Conservation (phyloP, 805 yeast species). For the Ogataea chonburiensis region DNA sequence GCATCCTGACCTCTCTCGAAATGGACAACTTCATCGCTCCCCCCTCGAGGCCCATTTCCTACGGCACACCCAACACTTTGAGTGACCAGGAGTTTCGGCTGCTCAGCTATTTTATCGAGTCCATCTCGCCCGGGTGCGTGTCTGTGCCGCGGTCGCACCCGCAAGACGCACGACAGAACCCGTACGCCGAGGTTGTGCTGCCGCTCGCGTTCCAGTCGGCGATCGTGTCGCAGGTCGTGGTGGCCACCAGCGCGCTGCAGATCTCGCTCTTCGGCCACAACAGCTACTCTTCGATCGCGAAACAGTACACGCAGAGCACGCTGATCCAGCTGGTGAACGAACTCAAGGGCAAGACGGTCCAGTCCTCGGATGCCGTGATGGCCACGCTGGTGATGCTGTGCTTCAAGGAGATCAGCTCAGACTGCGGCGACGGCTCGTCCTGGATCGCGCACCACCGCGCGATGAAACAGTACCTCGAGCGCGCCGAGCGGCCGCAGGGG, state of each 20-base stretch:
- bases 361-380: conserved; percentile 41
- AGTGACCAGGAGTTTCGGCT: conserved; percentile 23
- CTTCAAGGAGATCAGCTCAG: conserved; percentile 41
- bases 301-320: conserved; percentile 30
- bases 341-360: conserved; percentile 24
- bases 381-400: conserved; percentile 41
- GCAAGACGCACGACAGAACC: conserved; percentile 24
- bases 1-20: neutral
- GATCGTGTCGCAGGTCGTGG: conserved; percentile 35
- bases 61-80: neutral
- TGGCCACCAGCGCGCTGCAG: conserved; percentile 40
- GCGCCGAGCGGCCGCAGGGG: conserved; percentile 17
- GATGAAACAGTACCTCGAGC: conserved; percentile 25
- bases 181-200: conserved; percentile 38
- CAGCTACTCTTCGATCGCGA: conserved; percentile 30
- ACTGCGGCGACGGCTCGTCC: conserved; percentile 37
- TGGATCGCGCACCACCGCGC: conserved; percentile 41
- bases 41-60: neutral
- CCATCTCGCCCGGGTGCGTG: conserved; percentile 40
- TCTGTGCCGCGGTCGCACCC: conserved; percentile 34
- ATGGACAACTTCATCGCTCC: neutral
- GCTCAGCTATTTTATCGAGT: conserved; percentile 35
- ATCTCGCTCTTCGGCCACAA: conserved; percentile 31
- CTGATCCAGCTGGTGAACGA: conserved; percentile 33
- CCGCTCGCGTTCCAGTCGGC: conserved; percentile 38